A percentile compares a stretch with the other conserved stretches of the same genome.
Conservation (phyloP, 1,284 basidiomycete genomes). For the Rhodotorula sp. region DNA sequence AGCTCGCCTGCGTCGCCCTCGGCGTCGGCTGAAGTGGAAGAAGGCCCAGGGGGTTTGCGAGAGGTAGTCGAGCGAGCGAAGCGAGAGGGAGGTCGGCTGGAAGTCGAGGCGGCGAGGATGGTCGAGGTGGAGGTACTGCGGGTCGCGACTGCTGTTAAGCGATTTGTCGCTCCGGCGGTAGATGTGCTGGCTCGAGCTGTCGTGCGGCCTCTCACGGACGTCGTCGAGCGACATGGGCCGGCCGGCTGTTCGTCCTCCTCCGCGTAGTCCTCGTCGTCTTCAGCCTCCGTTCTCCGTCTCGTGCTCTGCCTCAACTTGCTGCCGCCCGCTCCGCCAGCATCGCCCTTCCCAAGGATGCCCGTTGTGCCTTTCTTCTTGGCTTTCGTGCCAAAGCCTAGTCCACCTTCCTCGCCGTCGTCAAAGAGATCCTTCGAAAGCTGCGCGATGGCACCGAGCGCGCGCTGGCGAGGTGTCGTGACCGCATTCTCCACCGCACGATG, state of each 20-base stretch:
- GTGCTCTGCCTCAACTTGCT: neutral
- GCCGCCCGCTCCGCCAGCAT: neutral
- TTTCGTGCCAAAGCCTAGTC: too few species aligned
- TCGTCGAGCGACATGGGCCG: neutral
- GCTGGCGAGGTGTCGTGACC: constrained; percentile 16
- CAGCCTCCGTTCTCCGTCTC: neutral
- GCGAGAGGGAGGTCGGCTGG: neutral
- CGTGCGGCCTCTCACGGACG: too few species aligned
- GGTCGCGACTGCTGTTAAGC: neutral
- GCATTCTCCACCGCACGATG: neutral
- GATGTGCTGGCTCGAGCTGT: neutral
- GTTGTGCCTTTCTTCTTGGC: neutral
- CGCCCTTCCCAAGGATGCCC: neutral
- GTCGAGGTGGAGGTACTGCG: neutral
- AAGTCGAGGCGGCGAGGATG: neutral
- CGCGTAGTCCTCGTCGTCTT: neutral
- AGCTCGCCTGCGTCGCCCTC: neutral
- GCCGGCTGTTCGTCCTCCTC: neutral
- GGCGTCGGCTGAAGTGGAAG: neutral
- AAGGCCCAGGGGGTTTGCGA: neutral
- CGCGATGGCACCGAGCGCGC: constrained; percentile 27
- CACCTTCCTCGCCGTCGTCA: neutral
- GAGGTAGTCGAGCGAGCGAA: neutral
- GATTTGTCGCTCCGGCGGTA: neutral
- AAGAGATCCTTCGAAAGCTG: constrained; percentile 22